phyloP scores from a whole-genome alignment of 1,139 yeast genomes.

The Pichia cactophila region DNA sequence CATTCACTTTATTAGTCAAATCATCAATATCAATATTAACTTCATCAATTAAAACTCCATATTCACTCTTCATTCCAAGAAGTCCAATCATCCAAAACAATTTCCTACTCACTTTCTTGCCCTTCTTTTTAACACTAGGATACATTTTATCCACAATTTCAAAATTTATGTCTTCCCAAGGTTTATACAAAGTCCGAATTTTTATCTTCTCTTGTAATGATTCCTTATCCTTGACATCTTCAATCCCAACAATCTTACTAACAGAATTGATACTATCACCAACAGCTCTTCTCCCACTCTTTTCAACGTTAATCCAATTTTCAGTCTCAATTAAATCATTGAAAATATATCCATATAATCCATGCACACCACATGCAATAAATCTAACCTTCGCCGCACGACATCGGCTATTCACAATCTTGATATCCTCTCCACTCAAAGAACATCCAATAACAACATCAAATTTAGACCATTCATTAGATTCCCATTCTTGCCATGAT shows the following conservation, averaged over 20 bases:
- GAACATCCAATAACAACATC: constrained; percentile 77
- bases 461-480: constrained; percentile 45
- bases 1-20: constrained; percentile 25
- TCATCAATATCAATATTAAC: constrained; percentile 16
- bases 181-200: constrained; percentile 45
- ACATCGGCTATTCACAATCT: constrained; percentile 37
- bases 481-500: constrained; percentile 28
- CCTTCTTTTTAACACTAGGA: constrained; percentile 42
- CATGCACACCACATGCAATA: constrained; percentile 64
- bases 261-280: constrained; percentile 41
- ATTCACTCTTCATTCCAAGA: constrained; percentile 31
- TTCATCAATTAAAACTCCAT: constrained; percentile 17
- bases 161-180: constrained; percentile 30
- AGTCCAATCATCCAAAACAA: constrained; percentile 57
- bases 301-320: constrained; percentile 47
- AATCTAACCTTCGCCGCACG: constrained; percentile 45
- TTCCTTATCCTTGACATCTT: constrained; percentile 34
- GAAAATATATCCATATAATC: constrained; percentile 76
- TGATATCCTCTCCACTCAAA: constrained; percentile 30
- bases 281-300: constrained; percentile 36
- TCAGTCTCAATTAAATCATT: constrained; percentile 67
- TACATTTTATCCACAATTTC: constrained; percentile 26
- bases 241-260: constrained; percentile 47
- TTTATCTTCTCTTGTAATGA: constrained; percentile 39
- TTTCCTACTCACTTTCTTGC: constrained; percentile 49